These are phyloP conservation scores for Magnusiomyces suaveolens DNA, from an alignment of 1,139 yeast genomes.

Conservation along the genomic window DNA sequence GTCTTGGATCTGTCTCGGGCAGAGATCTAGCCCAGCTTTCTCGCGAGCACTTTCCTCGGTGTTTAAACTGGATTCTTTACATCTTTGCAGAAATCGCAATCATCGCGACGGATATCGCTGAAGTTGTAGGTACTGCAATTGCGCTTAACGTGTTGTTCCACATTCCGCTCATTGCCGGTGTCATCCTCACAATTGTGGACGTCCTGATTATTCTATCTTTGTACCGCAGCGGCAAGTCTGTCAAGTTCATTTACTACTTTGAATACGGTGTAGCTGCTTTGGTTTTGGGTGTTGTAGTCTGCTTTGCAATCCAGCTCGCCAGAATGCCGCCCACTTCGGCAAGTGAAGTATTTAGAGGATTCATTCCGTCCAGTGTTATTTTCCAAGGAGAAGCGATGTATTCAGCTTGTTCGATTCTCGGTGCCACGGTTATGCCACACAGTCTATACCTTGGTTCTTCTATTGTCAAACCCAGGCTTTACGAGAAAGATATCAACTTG, in stretches of 20 bases:
- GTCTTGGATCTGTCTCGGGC: slow-evolving; percentile 86
- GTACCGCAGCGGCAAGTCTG: slow-evolving; percentile 78
- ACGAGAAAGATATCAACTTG: slow-evolving; percentile 64
- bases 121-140: slow-evolving; percentile 88
- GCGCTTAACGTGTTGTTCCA: slow-evolving; percentile 72
- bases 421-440: slow-evolving; percentile 98
- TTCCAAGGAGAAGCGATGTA: slow-evolving; percentile 75
- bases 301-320: slow-evolving; percentile 72
- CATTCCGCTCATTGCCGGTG: slow-evolving; percentile 73
- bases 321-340: slow-evolving; percentile 44
- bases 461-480: slow-evolving; percentile 78
- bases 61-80: slow-evolving; percentile 55
- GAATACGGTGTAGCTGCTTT: slow-evolving; percentile 70
- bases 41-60: slow-evolving; percentile 57
- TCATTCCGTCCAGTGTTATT: slow-evolving; percentile 64
- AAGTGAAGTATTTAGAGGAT: slow-evolving; percentile 57
- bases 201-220: slow-evolving; percentile 79
- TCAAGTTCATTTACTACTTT: slow-evolving; percentile 67
- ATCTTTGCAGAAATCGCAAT: slow-evolving; percentile 78
- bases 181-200: slow-evolving; percentile 70
- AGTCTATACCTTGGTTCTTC: slow-evolving; percentile 87
- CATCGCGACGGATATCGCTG: slow-evolving; percentile 87
- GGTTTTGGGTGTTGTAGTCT: slow-evolving; percentile 73
- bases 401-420: slow-evolving; percentile 79
- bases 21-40: slow-evolving; percentile 82